These are phyloP conservation scores for Hypoxylon lienhwacheense DNA, from an alignment of 495 filamentous ascomycete genomes.

Conservation along the genomic window DNA sequence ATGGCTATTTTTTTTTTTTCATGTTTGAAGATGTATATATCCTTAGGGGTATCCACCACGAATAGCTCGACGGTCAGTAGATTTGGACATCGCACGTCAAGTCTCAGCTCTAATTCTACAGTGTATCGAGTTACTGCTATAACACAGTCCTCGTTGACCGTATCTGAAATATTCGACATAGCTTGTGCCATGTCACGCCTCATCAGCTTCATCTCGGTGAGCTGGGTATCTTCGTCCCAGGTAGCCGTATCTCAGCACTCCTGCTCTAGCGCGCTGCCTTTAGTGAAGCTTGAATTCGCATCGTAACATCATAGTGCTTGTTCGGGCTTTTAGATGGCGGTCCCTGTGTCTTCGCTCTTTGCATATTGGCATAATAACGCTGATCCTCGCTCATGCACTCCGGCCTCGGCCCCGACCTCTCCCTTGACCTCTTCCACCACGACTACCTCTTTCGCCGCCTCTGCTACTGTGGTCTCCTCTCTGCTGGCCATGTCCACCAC, in stretches of 20 bases:
- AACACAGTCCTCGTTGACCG: no score
- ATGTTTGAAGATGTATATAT: no score
- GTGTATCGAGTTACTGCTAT: no score
- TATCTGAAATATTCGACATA: no score
- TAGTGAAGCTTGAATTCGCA: background rate
- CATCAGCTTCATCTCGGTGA: slow-evolving; percentile 14
- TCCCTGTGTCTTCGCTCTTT: background rate
- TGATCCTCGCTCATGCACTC: slow-evolving; percentile 34
- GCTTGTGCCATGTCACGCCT: no score
- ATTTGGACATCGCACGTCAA: no score
- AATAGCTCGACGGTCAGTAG: no score
- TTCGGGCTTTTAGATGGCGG: background rate
- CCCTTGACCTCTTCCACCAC: slow-evolving; percentile 57
- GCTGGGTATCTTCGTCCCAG: slow-evolving; percentile 29
- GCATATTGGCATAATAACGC: background rate
- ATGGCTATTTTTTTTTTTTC: no score
- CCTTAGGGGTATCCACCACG: no score
- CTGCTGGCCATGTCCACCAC: slow-evolving; percentile 62
- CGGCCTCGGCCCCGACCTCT: slow-evolving; percentile 56
- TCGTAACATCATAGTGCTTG: slow-evolving; percentile 1
- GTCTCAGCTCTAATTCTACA: no score
- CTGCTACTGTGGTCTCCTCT: slow-evolving; percentile 66
- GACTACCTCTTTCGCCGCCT: slow-evolving; percentile 53
- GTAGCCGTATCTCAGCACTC: slow-evolving; percentile 6
- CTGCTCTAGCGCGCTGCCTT: background rate